Evolutionary conservation across 2,329 filamentous ascomycete genomes (phyloP), one percentile per base, ranked within the genome.

Genomic region (Hypocrella siamensis): DNA sequence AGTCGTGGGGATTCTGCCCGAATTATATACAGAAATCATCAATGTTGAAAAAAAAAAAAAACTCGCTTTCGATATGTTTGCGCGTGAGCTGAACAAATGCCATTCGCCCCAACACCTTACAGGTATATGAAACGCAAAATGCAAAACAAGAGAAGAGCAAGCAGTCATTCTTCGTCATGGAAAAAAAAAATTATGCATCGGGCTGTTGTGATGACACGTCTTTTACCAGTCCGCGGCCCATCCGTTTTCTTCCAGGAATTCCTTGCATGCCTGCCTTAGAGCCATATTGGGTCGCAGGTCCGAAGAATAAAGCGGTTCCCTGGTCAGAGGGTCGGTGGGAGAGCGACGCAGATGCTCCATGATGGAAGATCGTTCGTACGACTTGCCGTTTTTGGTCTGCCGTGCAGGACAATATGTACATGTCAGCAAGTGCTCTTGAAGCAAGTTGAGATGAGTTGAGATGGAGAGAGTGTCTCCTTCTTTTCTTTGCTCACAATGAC

Each of bases 191-290:
- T 12, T 3, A 12, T 9, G 21, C 9, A 24, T 12, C 21, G 12
- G 21, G 9, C 12, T 8, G 9, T 12, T 12, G 21, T 24, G 21
- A 12, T 12, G n/a, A n/a, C n/a, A n/a, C n/a, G n/a, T 24, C 3
- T 14, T 17, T 33, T 22, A 93, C 79, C 81, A 96, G 51, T 94
- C 86, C 25, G 81, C 85, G 1, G 85, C 84, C 82, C 90, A 93
- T 8, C 84, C 86, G 45, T 93, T 94, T 42, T 81, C 63, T 18
- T 80, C 68, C 36, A 94, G 59, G 45, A 93, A 96, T 42, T 90
- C 81, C 28, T 81, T 75, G 47, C 84, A 92, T 0, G 83, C 88
- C 32, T 81, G 70, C 51, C 77, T 83, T 35, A 96, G 61, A 1
- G 70, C 79, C 28, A 92, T 64, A 50, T 96, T 96, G 0, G 83